These are phyloP conservation scores for Paraphoma chrysanthemicola DNA, from an alignment of 2,329 filamentous ascomycete genomes.

Conservation along the genomic window DNA sequence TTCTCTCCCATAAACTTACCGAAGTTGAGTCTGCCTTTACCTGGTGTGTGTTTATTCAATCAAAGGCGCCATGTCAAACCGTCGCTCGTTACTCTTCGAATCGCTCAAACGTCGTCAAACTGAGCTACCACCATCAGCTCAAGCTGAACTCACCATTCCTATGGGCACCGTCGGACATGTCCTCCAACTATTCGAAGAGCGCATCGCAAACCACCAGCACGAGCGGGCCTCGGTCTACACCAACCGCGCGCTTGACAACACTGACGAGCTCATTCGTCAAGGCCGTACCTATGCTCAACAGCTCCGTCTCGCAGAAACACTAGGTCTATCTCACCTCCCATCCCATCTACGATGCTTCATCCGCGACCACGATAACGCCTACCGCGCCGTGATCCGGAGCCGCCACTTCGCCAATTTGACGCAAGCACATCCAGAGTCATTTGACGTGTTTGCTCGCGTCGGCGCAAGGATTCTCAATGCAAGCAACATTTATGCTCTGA, in stretches of 20 bases:
- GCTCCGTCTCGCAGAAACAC: conserved; percentile 1
- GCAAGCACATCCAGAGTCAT: too few relatives aligned
- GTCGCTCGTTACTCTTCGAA: background rate
- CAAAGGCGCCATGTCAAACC: background rate
- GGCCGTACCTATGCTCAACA: conserved; percentile 2
- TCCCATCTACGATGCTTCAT: conserved; percentile 2
- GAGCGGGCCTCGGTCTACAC: background rate
- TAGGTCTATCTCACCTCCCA: conserved; percentile 3
- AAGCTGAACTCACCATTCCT: background rate
- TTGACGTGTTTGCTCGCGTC: background rate
- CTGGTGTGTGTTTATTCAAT: background rate
- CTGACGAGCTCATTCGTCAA: background rate
- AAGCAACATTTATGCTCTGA: background rate
- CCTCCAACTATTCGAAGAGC: background rate
- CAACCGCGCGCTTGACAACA: background rate
- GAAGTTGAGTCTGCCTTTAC: background rate
- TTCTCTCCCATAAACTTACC: background rate
- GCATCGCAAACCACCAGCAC: background rate
- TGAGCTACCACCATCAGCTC: background rate
- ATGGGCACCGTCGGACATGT: background rate
- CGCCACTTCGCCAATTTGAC: background rate
- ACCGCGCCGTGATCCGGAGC: conserved; percentile 4
- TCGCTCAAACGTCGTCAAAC: background rate
- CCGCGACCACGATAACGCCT: conserved; percentile 9
- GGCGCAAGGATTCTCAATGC: background rate